These are phyloP conservation scores for Plantago elongata DNA, from an alignment of 257 asterid genomes.

Conservation along the genomic window DNA sequence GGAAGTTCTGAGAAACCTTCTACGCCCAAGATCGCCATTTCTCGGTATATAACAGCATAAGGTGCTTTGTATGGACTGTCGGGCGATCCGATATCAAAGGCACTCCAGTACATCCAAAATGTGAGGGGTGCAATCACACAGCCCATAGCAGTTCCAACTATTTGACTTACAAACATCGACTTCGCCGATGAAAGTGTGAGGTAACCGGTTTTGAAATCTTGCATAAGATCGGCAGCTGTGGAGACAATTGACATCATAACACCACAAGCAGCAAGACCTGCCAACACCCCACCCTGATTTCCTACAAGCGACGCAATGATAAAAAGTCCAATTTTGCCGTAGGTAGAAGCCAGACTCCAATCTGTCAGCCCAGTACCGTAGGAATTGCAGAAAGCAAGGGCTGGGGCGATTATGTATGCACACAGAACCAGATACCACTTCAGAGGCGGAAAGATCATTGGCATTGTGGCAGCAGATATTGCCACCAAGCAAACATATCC, in stretches of 20 bases:
- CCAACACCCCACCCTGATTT: conserved; percentile 74
- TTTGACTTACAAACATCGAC: conserved; percentile 91
- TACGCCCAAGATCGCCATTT: conserved; percentile 92
- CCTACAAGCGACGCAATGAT: conserved; percentile 85
- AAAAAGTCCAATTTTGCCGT: conserved; percentile 89
- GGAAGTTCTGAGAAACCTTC: conserved; percentile 95
- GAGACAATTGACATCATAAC: conserved; percentile 96
- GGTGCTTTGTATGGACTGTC: conserved; percentile 97
- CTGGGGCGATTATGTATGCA: conserved; percentile 85
- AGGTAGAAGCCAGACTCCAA: conserved; percentile 88
- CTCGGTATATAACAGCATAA: conserved; percentile 77
- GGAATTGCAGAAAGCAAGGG: conserved; percentile 95
- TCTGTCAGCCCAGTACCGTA: conserved; percentile 93
- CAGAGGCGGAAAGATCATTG: conserved; percentile 78
- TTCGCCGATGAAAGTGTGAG: conserved; percentile 86
- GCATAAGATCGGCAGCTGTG: conserved; percentile 96
- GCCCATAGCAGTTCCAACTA: conserved; percentile 93
- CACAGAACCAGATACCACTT: conserved; percentile 95
- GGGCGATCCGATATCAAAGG: conserved; percentile 87
- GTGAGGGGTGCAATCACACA: conserved; percentile 92
- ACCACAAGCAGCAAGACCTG: conserved; percentile 91
- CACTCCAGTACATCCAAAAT: conserved; percentile 91
- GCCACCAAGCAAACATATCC: conserved; percentile 89
- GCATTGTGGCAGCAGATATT: conserved; percentile 69
- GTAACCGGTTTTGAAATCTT: conserved; percentile 87